phyloP scores from a whole-genome alignment of 371 early-diverging fungal species.

The Mortierella sp. region DNA sequence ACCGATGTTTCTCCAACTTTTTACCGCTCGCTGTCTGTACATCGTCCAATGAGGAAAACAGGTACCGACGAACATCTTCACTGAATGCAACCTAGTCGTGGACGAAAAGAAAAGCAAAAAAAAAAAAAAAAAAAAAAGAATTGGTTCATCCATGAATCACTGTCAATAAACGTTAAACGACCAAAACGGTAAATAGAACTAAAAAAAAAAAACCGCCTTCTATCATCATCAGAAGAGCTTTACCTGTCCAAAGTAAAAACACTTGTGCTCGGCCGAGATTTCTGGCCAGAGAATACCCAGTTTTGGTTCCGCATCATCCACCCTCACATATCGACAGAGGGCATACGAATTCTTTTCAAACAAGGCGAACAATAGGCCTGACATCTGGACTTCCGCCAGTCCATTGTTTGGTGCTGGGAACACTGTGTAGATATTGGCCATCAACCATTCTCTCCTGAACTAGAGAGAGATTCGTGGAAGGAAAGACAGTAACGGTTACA shows the following conservation, averaged over 20 bases:
- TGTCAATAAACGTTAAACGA: constrained; percentile 9
- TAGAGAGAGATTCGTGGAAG: no score
- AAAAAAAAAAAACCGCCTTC: no score
- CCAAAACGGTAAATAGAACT: neutral
- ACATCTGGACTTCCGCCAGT: constrained; percentile 57
- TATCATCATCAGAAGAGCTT: neutral
- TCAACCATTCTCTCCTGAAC: constrained; percentile 69
- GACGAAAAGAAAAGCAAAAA: neutral
- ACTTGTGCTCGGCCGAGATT: constrained; percentile 57
- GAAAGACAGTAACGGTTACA: no score
- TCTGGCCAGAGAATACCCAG: constrained; percentile 71
- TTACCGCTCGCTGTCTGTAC: constrained; percentile 56
- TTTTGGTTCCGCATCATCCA: constrained; percentile 65
- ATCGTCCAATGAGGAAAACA: constrained; percentile 63
- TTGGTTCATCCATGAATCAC: no score
- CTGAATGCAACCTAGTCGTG: constrained; percentile 70
- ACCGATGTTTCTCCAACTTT: constrained; percentile 55
- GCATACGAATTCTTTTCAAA: constrained; percentile 63
- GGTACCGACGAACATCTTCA: constrained; percentile 70
- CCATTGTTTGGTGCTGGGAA: constrained; percentile 56
- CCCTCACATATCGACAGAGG: constrained; percentile 71
- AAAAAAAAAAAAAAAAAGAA: neutral
- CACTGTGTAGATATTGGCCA: constrained; percentile 63
- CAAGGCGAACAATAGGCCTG: constrained; percentile 66
- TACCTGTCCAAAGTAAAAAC: constrained; percentile 70